Conservation (phyloP, 176 grass and related monocot species). For the Oropetium thomaeum region DNA sequence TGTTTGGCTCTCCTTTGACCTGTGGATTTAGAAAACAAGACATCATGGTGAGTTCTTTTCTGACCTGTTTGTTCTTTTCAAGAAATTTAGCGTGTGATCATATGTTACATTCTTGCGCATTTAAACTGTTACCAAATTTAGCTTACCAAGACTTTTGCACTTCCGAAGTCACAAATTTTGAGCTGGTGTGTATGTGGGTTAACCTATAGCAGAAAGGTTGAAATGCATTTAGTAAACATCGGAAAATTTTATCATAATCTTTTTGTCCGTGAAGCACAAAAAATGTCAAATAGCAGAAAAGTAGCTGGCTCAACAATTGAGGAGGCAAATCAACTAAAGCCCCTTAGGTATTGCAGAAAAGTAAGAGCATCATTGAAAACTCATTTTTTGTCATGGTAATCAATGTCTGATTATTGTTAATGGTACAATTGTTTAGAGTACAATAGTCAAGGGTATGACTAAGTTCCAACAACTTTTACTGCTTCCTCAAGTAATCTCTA, state of each 20-base stretch:
- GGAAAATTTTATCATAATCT: not conserved
- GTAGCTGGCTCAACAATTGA: not conserved
- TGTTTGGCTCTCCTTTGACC: constrained; percentile 96
- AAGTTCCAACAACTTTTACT: not conserved
- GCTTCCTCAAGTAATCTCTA: constrained; percentile 8
- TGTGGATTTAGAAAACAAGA: constrained; percentile 27
- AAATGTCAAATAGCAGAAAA: not conserved
- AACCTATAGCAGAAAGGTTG: constrained; percentile 35
- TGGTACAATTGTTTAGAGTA: not conserved
- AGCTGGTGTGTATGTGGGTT: constrained; percentile 61
- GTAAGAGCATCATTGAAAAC: not conserved
- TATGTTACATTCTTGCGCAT: not conserved
- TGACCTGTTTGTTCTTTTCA: constrained; percentile 5
- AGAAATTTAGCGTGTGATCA: not conserved
- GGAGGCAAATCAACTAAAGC: not conserved
- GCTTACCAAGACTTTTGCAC: constrained; percentile 58
- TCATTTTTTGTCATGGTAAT: not conserved
- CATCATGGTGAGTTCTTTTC: not conserved
- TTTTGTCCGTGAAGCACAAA: not conserved
- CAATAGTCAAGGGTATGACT: not conserved
- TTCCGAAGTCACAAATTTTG: constrained; percentile 62
- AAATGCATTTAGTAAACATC: not conserved
- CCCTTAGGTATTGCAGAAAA: not conserved
- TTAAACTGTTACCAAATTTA: constrained; percentile 17
- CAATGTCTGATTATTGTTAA: not conserved